Conservation (phyloP, 352 stramenopile genomes). For the Phytophthora multivora region DNA sequence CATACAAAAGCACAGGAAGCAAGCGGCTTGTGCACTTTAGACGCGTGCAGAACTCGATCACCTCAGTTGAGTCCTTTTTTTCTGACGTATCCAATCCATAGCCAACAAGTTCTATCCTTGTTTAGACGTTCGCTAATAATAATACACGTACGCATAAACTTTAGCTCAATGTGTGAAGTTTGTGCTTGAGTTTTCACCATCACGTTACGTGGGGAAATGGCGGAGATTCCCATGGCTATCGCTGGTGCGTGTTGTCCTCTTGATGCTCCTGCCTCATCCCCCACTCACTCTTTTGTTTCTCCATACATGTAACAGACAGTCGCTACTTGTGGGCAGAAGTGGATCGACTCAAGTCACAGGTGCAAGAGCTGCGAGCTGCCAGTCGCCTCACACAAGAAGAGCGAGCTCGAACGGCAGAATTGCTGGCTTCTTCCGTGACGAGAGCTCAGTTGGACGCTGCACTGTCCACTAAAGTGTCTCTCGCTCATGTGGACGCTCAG, state of each 20-base stretch:
- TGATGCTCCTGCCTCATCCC: background rate
- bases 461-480: constrained; percentile 61
- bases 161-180: background rate
- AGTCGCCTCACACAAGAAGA: constrained; percentile 35
- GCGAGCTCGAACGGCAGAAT: constrained; percentile 34
- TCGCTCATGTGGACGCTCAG: constrained; percentile 39
- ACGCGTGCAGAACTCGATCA: background rate
- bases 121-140: constrained; percentile 1
- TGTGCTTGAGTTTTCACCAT: no score
- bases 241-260: constrained; percentile 11
- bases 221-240: constrained; percentile 25
- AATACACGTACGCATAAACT: no score
- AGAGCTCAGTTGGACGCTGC: constrained; percentile 66
- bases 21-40: no score
- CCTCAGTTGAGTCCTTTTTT: background rate
- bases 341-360: constrained; percentile 56
- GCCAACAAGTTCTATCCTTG: no score
- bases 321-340: constrained; percentile 65
- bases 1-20: no score
- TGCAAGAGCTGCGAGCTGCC: constrained; percentile 45
- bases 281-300: background rate
- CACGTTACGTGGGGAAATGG: constrained; percentile 4
- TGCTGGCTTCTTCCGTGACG: constrained; percentile 56
- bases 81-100: background rate
- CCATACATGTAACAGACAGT: constrained; percentile 35